Evolutionary conservation across 1,284 basidiomycete species (phyloP).

Genomic region (Cryptococcus amylolentus): DNA sequence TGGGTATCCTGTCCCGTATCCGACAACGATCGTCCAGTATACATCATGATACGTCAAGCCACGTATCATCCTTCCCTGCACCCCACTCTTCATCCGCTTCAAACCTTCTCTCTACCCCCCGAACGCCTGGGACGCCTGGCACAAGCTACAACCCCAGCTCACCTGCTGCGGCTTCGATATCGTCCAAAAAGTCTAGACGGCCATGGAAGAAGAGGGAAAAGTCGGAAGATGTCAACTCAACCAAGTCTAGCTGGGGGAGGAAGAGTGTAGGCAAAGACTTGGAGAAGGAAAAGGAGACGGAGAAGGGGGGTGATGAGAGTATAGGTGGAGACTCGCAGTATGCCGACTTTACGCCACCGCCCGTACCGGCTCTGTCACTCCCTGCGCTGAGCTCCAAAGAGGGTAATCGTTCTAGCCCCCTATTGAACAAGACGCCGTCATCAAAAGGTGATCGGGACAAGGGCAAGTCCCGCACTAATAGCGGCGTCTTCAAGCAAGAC

Average conservation of each 20-base stretch:
- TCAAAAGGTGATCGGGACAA: too few relatives aligned
- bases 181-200: slow-evolving; percentile 3
- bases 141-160: slow-evolving; percentile 3
- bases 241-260: background rate
- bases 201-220: slow-evolving; percentile 11
- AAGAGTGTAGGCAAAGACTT: background rate
- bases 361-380: background rate
- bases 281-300: slow-evolving; percentile 4
- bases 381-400: too few relatives aligned
- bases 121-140: background rate
- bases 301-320: background rate
- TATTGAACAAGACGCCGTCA: too few relatives aligned
- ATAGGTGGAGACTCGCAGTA: background rate
- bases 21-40: slow-evolving; percentile 2
- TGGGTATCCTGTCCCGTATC: slow-evolving; percentile 15
- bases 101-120: background rate
- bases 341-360: slow-evolving; percentile 3
- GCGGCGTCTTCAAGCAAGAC: slow-evolving; percentile 16
- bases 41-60: too few relatives aligned
- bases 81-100: background rate
- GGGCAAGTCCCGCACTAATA: background rate
- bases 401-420: too few relatives aligned
- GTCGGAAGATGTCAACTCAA: background rate
- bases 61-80: background rate
- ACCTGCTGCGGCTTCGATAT: slow-evolving; percentile 5